phyloP scores from a whole-genome alignment of 169 alveolate species.

The Plasmodium adleri region DNA sequence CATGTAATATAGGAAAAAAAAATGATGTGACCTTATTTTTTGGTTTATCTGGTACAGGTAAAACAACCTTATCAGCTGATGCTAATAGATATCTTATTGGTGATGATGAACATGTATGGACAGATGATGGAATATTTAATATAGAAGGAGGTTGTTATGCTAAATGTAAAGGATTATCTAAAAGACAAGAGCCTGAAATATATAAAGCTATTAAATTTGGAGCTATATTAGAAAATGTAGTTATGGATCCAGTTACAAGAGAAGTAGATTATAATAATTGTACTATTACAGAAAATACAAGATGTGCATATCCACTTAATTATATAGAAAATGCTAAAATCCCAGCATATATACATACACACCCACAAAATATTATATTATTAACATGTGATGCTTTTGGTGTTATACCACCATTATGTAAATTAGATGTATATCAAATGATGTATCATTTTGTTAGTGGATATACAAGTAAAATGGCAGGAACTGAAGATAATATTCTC shows the following conservation, averaged over 20 bases:
- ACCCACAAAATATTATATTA: slow-evolving; percentile 95
- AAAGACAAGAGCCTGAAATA: slow-evolving; percentile 97
- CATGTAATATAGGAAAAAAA: slow-evolving; percentile 94
- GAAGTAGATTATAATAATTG: slow-evolving; percentile 92
- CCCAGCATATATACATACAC: slow-evolving; percentile 95
- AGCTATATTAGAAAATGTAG: slow-evolving; percentile 93
- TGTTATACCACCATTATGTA: slow-evolving; percentile 96
- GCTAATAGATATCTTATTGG: slow-evolving; percentile 94
- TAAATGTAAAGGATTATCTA: slow-evolving; percentile 91
- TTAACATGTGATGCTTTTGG: slow-evolving; percentile 97
- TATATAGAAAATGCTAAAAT: slow-evolving; percentile 93
- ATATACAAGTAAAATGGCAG: slow-evolving; percentile 96
- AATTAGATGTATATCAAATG: slow-evolving; percentile 91
- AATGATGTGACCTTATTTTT: slow-evolving; percentile 96
- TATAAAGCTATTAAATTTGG: slow-evolving; percentile 94
- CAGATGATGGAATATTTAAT: slow-evolving; percentile 96
- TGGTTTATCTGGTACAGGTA: slow-evolving; percentile 99
- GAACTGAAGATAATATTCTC: slow-evolving; percentile 94
- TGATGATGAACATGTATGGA: slow-evolving; percentile 99
- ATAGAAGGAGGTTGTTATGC: slow-evolving; percentile 99
- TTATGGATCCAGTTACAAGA: slow-evolving; percentile 88
- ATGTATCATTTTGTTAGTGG: slow-evolving; percentile 97
- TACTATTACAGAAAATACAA: slow-evolving; percentile 94
- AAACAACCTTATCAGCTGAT: slow-evolving; percentile 97
- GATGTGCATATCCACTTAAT: slow-evolving; percentile 95